Evolutionary conservation across 1,284 basidiomycete genomes (phyloP), one percentile per base, ranked within the genome.

Genomic region (Pascua guehoae): DNA sequence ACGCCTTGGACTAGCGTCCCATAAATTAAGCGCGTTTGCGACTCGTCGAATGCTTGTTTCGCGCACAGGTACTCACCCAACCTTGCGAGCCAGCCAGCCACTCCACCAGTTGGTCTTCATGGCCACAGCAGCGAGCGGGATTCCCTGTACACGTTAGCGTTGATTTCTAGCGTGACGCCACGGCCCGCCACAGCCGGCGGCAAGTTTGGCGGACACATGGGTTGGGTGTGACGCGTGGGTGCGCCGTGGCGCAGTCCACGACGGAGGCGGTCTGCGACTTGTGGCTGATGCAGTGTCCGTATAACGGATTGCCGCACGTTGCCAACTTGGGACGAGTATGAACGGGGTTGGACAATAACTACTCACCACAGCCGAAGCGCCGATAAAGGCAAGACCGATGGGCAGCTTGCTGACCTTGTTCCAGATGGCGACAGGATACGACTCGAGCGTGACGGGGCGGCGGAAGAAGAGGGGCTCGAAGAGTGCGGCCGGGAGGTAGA

Each of bases 81-180:
- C 72, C 47, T 57, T 57, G 47, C 61, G 60, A 0, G 76, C 73
- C 47, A 74, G 72, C 76, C 76, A 78, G 18, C 76, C 74, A 14
- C 66, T 69, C 76, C 76, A 78, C 76, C 76, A 78, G 11, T 60
- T 63, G 60, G 75, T 71, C 8, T 71, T 63, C 71, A 78, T 78
- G 10, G 70, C 69, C 10, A 71, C 74, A 1, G 67, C 70, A 12
- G 68, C 56, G 37, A 73, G 48, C 1, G 76, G 76, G 18, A 76
- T 65, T 9, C 73, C 75, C 69, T 74, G 63, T 16, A 49, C 37
- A 38, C 32, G 57, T 46, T 16, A 54, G 24, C 39, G 24, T 7
- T 32, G 24, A 32, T 32, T 32, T 32, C 24, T 32, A 32, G 24
- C 24, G 24, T 32, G 24, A 32, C 24, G 24, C 24, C 24, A 32